Percentiles rank a stretch among this genome's conserved stretches.
phyloP scores from a whole-genome alignment of 768 basidiomycete species.

The Lactarius indigo region DNA sequence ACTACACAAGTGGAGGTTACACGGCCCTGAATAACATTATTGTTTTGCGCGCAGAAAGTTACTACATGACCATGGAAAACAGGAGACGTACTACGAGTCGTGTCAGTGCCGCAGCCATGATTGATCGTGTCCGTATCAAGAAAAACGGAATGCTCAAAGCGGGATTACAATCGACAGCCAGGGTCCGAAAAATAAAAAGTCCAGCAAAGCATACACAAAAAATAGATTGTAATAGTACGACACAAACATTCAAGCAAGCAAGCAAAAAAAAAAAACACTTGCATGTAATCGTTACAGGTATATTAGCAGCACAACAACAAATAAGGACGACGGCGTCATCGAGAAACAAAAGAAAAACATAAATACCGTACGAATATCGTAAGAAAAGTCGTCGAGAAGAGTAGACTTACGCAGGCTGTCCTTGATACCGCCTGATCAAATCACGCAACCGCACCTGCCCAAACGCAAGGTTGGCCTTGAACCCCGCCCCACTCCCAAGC shows the following conservation, averaged over 20 bases:
- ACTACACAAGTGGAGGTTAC: background rate
- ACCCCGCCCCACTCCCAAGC: conserved; percentile 6
- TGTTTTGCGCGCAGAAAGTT: background rate
- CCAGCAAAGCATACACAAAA: too few species aligned
- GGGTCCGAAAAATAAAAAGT: background rate
- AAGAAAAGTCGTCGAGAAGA: background rate
- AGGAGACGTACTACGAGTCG: background rate
- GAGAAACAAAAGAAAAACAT: too few species aligned
- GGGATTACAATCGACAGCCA: background rate
- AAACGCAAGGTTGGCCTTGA: conserved; percentile 55
- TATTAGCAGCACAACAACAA: background rate
- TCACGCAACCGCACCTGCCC: conserved; percentile 74
- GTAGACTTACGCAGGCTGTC: conserved; percentile 26
- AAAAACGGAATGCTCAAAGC: background rate
- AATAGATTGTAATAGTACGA: background rate
- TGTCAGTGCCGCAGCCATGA: background rate
- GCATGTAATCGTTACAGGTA: background rate
- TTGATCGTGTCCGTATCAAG: background rate
- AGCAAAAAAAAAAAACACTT: too few species aligned
- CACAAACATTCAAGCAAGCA: background rate
- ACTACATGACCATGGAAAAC: background rate
- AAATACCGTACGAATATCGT: background rate
- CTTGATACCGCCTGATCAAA: conserved; percentile 80
- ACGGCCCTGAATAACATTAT: background rate
- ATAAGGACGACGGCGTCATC: background rate